Evolutionary conservation across 495 filamentous ascomycete species (phyloP).

Genomic region (Neohortaea acidophila): DNA sequence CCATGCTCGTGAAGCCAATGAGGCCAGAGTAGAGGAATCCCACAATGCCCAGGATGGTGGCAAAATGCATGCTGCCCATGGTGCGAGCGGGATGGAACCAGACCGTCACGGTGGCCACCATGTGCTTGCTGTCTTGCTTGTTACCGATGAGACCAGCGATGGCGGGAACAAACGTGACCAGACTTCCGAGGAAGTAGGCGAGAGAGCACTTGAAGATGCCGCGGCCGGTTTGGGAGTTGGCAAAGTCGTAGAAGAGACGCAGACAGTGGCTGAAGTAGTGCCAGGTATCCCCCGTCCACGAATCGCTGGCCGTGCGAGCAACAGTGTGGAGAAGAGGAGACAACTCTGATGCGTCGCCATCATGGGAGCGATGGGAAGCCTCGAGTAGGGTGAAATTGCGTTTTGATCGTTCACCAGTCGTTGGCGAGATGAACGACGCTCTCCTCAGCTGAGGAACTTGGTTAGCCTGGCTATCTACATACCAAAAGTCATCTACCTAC

Average conservation of each 20-base stretch:
- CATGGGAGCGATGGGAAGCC: slow-evolving; percentile 9
- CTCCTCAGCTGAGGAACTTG: slow-evolving; percentile 3
- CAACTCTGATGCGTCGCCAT: slow-evolving; percentile 1
- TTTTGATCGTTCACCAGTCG: slow-evolving; percentile 14
- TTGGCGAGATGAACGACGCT: slow-evolving; percentile 13
- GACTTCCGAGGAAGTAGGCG: slow-evolving; percentile 75
- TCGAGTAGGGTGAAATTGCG: slow-evolving; percentile 16
- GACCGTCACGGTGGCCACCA: slow-evolving; percentile 82
- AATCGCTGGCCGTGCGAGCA: background rate
- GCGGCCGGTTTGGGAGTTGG: slow-evolving; percentile 44
- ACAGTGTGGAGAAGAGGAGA: slow-evolving; percentile 3
- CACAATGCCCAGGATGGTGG: slow-evolving; percentile 62
- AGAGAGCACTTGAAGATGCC: slow-evolving; percentile 84
- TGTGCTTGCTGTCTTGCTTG: slow-evolving; percentile 84
- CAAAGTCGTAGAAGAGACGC: slow-evolving; percentile 25
- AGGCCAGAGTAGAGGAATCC: slow-evolving; percentile 74
- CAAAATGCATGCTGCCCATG: slow-evolving; percentile 81
- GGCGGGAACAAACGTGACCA: slow-evolving; percentile 69
- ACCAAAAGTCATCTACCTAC: background rate
- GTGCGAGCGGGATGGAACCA: slow-evolving; percentile 95
- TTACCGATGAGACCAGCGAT: slow-evolving; percentile 55
- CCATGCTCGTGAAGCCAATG: slow-evolving; percentile 77
- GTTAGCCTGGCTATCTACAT: background rate
- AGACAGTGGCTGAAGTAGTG: too few relatives aligned
- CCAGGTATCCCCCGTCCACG: too few relatives aligned